Base-by-base conservation (phyloP, 2,329 filamentous ascomycete genomes). In the Ophiostoma pallidulum region DNA sequence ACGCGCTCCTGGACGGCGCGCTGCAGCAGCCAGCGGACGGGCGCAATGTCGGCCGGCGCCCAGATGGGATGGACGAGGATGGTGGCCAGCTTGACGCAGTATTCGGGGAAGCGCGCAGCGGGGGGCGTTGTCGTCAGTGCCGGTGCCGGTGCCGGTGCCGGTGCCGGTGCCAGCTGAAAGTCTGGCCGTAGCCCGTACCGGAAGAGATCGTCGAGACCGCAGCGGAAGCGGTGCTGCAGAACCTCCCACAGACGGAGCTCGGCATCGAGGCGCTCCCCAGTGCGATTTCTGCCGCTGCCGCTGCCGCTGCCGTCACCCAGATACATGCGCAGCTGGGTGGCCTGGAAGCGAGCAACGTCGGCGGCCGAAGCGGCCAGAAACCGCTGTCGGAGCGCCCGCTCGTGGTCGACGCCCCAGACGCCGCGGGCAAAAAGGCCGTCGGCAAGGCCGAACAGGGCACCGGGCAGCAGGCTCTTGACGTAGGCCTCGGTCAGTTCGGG, bases 1-100 rank as follows among this genome's bases (percentile, higher is more conserved):
- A 54, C 47, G 24, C 54, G 52, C n/a, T 37, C 36, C 37, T 51
- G 48, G 5, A 55, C 45, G 24, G 48, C 37, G 13, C 49, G 45
- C 45, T 54, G 52, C 41, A 55, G 47, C 29, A 53, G 18, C 48
- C 48, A 55, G 28, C 54, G 54, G 8, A 49, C 48, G 8, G 28
- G 31, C 2, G 49, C 40, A 9, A 51, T 28, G 45, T 49, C 36
- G 29, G 35, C n/a, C n/a, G n/a, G 3, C 29, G 20, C 18, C 53
- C 53, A 55, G 41, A 55, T 29, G 0, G 50, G 52, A 38, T 55
- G 52, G 6, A 33, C 28, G 13, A 54, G 32, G n/a, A 54, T 39
- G 29, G 29, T 20, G 7, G 54, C 37, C 18, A 56, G 41, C 19
- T 51, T 51, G 16, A 29, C 18, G 31, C 42, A 50, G 51, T 50